phyloP scores from a whole-genome alignment of 495 filamentous ascomycete genomes.

The Talaromyces trachyspermus region DNA sequence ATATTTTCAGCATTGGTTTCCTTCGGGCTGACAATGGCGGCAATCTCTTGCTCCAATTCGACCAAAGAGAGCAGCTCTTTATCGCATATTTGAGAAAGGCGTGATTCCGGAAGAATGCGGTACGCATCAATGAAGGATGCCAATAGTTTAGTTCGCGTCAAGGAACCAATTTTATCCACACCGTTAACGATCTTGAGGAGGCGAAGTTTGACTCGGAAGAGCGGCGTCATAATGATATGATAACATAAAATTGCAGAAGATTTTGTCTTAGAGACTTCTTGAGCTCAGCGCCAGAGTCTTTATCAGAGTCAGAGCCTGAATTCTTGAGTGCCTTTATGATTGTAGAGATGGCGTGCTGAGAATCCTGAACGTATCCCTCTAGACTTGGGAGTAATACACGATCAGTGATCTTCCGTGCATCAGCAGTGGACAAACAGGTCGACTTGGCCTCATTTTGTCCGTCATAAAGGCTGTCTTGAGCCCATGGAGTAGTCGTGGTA shows the following conservation, averaged over 20 bases:
- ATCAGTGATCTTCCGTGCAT: slow-evolving; percentile 51
- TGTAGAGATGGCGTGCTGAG: slow-evolving; percentile 50
- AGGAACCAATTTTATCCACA: slow-evolving; percentile 58
- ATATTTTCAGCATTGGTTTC: slow-evolving; percentile 59
- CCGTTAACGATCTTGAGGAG: slow-evolving; percentile 65
- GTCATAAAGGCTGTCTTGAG: slow-evolving; percentile 50
- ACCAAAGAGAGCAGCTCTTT: slow-evolving; percentile 54
- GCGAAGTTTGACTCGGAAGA: slow-evolving; percentile 56
- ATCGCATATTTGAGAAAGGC: slow-evolving; percentile 37
- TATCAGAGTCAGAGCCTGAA: slow-evolving; percentile 19
- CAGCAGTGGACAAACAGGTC: slow-evolving; percentile 51
- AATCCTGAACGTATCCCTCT: slow-evolving; percentile 77
- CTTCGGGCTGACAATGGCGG: slow-evolving; percentile 55
- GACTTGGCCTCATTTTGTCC: slow-evolving; percentile 40
- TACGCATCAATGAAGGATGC: slow-evolving; percentile 62
- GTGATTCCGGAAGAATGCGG: slow-evolving; percentile 39
- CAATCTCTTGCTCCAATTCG: slow-evolving; percentile 51
- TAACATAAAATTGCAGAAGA: slow-evolving; percentile 69
- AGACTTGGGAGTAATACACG: slow-evolving; percentile 59
- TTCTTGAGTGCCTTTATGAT: slow-evolving; percentile 52
- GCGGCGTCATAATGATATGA: slow-evolving; percentile 60
- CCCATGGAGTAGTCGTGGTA: slow-evolving; percentile 35
- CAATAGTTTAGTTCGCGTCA: slow-evolving; percentile 60
- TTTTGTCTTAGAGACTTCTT: slow-evolving; percentile 57
- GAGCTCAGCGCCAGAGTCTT: slow-evolving; percentile 42